These are phyloP conservation scores for Blastobotrys americana DNA, from an alignment of 805 yeast genomes.

Conservation along the genomic window DNA sequence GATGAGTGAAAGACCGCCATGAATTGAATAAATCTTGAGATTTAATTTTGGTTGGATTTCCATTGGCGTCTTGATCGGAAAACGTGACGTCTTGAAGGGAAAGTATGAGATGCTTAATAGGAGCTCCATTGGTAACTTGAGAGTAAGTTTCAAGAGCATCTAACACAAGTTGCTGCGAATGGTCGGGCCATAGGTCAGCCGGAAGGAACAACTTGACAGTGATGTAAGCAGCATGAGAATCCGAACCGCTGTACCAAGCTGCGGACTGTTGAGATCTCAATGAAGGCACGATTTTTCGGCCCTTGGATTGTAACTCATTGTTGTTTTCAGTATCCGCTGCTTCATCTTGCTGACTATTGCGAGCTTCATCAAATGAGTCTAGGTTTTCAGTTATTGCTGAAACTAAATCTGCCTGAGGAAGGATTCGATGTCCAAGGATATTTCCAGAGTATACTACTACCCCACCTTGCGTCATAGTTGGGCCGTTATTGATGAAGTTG, in stretches of 20 bases:
- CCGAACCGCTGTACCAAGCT: neutral
- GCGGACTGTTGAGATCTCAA: neutral
- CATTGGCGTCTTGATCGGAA: conserved; percentile 22
- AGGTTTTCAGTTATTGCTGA: neutral
- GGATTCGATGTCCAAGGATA: neutral
- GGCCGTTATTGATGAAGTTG: too few relatives aligned
- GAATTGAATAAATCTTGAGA: conserved; percentile 13
- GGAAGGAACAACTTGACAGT: conserved; percentile 20
- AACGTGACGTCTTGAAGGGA: conserved; percentile 27
- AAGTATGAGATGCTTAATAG: conserved; percentile 16
- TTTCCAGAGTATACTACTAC: conserved; percentile 6
- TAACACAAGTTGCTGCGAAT: conserved; percentile 2
- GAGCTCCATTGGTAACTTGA: neutral
- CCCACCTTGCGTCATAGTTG: neutral
- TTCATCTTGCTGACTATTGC: neutral
- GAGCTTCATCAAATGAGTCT: neutral
- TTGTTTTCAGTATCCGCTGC: neutral
- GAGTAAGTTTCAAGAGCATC: conserved; percentile 12
- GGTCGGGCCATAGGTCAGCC: conserved; percentile 4
- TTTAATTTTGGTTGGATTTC: conserved; percentile 3
- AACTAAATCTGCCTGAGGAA: neutral
- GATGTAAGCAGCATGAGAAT: neutral
- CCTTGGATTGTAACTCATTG: too few relatives aligned
- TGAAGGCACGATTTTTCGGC: neutral
- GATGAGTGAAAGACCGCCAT: conserved; percentile 18